Conservation (phyloP, 1,284 basidiomycete genomes). For the Dichomitus squalens region DNA sequence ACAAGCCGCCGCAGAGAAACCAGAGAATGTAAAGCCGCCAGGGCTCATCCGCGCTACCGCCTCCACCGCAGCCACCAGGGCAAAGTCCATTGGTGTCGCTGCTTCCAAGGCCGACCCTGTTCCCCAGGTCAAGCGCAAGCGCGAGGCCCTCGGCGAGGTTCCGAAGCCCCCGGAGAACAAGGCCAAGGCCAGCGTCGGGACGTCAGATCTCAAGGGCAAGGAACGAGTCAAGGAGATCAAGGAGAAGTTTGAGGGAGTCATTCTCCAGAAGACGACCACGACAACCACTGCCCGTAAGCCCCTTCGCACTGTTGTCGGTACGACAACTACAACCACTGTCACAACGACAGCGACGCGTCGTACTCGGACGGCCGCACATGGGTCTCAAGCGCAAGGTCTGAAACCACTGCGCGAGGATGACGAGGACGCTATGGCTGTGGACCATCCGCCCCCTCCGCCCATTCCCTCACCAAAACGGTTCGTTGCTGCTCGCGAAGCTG, state of each 20-base stretch:
- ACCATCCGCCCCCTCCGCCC: conserved; percentile 34
- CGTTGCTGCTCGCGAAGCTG: conserved; percentile 30
- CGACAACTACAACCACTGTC: conserved; percentile 36
- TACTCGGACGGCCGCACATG: conserved; percentile 21
- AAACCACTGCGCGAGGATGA: conserved; percentile 40
- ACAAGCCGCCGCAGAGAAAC: conserved; percentile 39
- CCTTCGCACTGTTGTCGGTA: conserved; percentile 23
- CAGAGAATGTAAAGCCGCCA: conserved; percentile 36
- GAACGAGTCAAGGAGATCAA: conserved; percentile 39
- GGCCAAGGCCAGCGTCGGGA: conserved; percentile 30
- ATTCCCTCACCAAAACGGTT: conserved; percentile 33
- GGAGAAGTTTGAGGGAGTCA: conserved; percentile 57
- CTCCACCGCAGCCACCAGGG: conserved; percentile 41
- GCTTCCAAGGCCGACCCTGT: conserved; percentile 42
- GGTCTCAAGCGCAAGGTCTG: conserved; percentile 5
- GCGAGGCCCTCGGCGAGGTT: conserved; percentile 73
- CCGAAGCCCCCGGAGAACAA: conserved; percentile 51
- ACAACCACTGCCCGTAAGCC: conserved; percentile 32
- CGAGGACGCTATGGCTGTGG: conserved; percentile 53
- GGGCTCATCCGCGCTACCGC: conserved; percentile 32
- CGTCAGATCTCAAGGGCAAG: conserved; percentile 43
- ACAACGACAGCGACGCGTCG: conserved; percentile 32
- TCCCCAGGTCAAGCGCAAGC: conserved; percentile 66
- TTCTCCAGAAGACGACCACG: conserved; percentile 48
- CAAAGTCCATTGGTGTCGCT: conserved; percentile 32